phyloP scores from a whole-genome alignment of 148 eudicot species.

The Silene conica region DNA sequence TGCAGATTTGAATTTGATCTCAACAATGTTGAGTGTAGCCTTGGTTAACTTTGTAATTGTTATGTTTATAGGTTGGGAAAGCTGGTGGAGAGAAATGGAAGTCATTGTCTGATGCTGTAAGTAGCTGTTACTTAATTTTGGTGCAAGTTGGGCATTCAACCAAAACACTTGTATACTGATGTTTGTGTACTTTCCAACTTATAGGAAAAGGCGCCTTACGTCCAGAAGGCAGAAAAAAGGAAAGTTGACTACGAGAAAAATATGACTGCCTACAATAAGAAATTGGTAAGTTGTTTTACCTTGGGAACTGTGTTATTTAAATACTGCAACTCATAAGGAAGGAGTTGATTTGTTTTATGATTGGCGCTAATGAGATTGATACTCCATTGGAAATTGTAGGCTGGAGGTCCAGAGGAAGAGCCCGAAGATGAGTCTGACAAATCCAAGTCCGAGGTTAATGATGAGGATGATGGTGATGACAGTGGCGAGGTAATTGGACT shows the following conservation, averaged over 20 bases:
- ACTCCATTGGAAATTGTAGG: slow-evolving; percentile 12
- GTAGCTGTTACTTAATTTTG: not conserved
- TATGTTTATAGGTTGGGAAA: slow-evolving; percentile 55
- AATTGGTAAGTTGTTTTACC: slow-evolving; percentile 16
- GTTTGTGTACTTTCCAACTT: not conserved
- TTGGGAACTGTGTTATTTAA: not conserved
- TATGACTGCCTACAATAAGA: slow-evolving; percentile 31
- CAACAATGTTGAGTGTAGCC: not conserved
- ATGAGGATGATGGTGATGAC: slow-evolving; percentile 48
- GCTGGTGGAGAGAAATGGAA: slow-evolving; percentile 68
- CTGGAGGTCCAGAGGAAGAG: slow-evolving; percentile 27
- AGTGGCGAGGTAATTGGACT: slow-evolving; percentile 40
- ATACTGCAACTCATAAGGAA: not conserved
- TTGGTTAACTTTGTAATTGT: not conserved
- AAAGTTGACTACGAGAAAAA: slow-evolving; percentile 49
- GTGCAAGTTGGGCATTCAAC: not conserved
- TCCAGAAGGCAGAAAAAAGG: slow-evolving; percentile 51
- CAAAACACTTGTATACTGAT: not conserved
- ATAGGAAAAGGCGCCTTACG: slow-evolving; percentile 56
- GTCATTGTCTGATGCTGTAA: slow-evolving; percentile 46
- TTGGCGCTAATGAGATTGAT: not conserved
- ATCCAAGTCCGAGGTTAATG: slow-evolving; percentile 55
- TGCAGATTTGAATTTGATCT: not conserved
- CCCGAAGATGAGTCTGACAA: slow-evolving; percentile 53
- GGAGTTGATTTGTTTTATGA: not conserved